phyloP scores from a whole-genome alignment of 1,284 basidiomycete species.

The Apiotrichum gracile region DNA sequence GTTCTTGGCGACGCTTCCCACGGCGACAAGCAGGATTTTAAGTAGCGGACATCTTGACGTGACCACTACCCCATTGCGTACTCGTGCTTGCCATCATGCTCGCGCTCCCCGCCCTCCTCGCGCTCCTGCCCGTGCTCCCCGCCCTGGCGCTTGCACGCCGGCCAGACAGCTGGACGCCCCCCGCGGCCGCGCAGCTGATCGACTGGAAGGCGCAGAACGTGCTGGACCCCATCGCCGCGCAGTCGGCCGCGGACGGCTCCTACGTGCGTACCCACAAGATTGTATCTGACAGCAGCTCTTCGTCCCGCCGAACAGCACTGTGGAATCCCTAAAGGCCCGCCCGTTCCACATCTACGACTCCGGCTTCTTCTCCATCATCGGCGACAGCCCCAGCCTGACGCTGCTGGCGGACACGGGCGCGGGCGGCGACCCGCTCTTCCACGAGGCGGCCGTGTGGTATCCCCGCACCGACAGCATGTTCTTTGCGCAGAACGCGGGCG shows the following conservation, averaged over 20 bases:
- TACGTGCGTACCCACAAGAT: no score
- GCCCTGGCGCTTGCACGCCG: not conserved
- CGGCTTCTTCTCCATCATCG: conserved; percentile 58
- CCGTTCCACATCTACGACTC: conserved; percentile 63
- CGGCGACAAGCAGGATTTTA: no score
- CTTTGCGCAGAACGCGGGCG: conserved; percentile 53
- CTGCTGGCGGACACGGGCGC: conserved; percentile 48
- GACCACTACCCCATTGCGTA: not conserved
- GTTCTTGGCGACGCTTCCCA: no score
- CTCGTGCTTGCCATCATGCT: no score
- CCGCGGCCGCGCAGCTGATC: conserved; percentile 33
- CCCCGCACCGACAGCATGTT: conserved; percentile 57
- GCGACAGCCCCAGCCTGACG: conserved; percentile 55
- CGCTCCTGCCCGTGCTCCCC: not conserved
- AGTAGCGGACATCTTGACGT: no score
- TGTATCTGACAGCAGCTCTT: no score
- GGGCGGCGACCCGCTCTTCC: conserved; percentile 60
- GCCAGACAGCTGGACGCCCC: conserved; percentile 5
- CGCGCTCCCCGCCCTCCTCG: not conserved
- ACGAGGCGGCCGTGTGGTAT: conserved; percentile 65
- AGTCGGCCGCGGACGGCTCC: conserved; percentile 20
- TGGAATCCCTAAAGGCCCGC: conserved; percentile 21
- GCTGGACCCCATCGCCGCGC: conserved; percentile 24
- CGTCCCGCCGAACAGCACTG: conserved; percentile 30
- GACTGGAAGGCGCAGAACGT: conserved; percentile 27